phyloP scores from a whole-genome alignment of 2,329 filamentous ascomycete genomes.

The Xylariales sp. region DNA sequence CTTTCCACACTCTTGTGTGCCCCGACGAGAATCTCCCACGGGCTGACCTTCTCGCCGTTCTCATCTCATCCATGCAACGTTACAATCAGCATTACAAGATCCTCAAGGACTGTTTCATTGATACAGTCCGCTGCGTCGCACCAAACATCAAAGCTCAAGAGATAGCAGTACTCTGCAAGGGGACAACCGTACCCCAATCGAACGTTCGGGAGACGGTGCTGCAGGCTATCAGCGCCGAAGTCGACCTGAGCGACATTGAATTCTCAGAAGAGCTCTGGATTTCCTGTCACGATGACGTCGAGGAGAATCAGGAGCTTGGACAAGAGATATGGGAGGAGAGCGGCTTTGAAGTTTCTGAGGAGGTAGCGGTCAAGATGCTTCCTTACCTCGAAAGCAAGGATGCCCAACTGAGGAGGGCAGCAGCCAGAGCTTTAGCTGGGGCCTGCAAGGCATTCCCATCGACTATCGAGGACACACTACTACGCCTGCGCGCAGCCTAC shows the following conservation, averaged over 20 bases:
- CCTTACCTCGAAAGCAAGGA: constrained; percentile 85
- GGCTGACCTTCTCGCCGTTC: constrained; percentile 73
- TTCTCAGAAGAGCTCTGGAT: constrained; percentile 95
- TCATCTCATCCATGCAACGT: constrained; percentile 85
- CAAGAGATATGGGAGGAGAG: constrained; percentile 96
- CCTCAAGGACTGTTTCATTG: constrained; percentile 90
- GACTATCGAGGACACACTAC: constrained; percentile 71
- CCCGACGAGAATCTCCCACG: constrained; percentile 81
- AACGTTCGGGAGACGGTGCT: constrained; percentile 86
- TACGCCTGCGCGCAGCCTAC: constrained; percentile 77
- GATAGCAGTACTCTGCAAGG: constrained; percentile 79
- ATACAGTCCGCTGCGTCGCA: constrained; percentile 85
- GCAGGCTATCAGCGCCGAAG: constrained; percentile 89
- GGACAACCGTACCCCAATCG: constrained; percentile 80
- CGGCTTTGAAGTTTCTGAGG: constrained; percentile 74
- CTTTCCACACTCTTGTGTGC: constrained; percentile 87
- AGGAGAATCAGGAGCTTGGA: constrained; percentile 86
- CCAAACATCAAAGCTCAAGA: constrained; percentile 81
- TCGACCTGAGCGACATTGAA: constrained; percentile 87
- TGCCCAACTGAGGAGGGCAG: constrained; percentile 82
- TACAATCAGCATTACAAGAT: constrained; percentile 96
- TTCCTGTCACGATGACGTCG: constrained; percentile 88
- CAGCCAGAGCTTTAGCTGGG: constrained; percentile 83
- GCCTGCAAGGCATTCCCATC: constrained; percentile 71
- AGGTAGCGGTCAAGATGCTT: constrained; percentile 75